Conservation (phyloP, 1,284 basidiomycete species). For the Cryptococcus floricola region DNA sequence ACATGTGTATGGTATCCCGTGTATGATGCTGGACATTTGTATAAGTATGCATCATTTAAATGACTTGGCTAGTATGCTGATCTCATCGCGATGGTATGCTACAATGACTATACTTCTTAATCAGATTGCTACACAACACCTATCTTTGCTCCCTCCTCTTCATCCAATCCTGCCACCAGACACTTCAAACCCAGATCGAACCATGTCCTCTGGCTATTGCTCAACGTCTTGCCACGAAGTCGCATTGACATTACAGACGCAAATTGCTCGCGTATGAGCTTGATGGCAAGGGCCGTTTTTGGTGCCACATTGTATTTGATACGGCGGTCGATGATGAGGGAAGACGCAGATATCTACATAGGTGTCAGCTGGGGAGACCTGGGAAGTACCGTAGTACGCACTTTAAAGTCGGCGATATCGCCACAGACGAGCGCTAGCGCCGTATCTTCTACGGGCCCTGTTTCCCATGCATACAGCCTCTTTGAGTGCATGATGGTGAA, state of each 20-base stretch:
- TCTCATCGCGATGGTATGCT: background rate
- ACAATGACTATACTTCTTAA: background rate
- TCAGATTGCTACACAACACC: slow-evolving; percentile 13
- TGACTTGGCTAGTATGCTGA: background rate
- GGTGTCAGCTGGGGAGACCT: background rate
- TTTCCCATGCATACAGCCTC: slow-evolving; percentile 91
- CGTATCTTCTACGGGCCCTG: slow-evolving; percentile 79
- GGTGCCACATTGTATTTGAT: slow-evolving; percentile 68
- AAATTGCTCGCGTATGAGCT: slow-evolving; percentile 69
- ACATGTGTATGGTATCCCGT: background rate
- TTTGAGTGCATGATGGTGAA: slow-evolving; percentile 72
- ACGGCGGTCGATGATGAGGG: slow-evolving; percentile 78
- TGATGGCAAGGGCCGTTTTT: slow-evolving; percentile 75
- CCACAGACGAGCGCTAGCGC: slow-evolving; percentile 83
- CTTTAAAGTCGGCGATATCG: slow-evolving; percentile 79
- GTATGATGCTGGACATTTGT: background rate
- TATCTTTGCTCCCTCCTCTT: slow-evolving; percentile 18
- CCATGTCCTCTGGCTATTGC: slow-evolving; percentile 61
- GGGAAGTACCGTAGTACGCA: slow-evolving; percentile 37
- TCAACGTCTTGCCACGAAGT: slow-evolving; percentile 59
- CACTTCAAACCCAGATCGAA: slow-evolving; percentile 63
- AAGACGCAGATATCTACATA: slow-evolving; percentile 64
- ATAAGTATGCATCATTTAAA: background rate
- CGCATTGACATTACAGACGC: slow-evolving; percentile 59
- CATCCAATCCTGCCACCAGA: slow-evolving; percentile 27